phyloP scores from a whole-genome alignment of 169 alveolate species.

The Eimeria acervulina region DNA sequence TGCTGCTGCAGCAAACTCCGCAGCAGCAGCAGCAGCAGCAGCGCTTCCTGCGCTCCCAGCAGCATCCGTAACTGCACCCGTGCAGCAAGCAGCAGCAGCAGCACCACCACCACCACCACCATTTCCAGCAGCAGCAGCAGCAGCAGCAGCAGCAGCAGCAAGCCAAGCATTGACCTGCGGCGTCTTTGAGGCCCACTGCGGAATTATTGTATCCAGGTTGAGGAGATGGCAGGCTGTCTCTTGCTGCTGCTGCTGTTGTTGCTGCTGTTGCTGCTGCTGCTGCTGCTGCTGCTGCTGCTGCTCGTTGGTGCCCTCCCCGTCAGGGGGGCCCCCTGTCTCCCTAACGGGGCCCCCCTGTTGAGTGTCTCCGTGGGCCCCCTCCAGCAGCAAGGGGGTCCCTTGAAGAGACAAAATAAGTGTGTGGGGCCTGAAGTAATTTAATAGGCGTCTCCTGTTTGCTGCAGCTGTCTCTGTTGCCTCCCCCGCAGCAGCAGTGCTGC shows the following conservation, averaged over 20 bases:
- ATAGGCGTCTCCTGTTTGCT: background rate
- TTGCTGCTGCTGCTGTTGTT: background rate
- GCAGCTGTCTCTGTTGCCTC: slow-evolving; percentile 48
- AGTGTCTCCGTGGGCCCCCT: background rate
- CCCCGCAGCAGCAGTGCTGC: background rate
- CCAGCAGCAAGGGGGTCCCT: background rate
- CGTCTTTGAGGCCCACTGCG: background rate
- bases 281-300: background rate
- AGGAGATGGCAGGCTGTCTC: slow-evolving; percentile 25
- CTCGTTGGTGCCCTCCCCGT: too few species aligned
- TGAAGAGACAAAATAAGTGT: background rate
- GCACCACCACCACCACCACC: background rate
- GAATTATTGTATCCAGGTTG: background rate
- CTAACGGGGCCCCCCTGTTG: background rate
- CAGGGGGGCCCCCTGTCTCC: background rate
- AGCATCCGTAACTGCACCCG: background rate
- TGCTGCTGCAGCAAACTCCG: background rate
- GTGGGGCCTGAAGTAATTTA: background rate
- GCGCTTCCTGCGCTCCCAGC: background rate
- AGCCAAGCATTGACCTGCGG: background rate
- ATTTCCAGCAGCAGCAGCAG: background rate
- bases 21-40: slow-evolving; percentile 16
- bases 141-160: slow-evolving; percentile 49
- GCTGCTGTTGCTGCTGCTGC: slow-evolving; percentile 12
- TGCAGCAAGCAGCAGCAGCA: background rate